A percentile compares a stretch with the other conserved stretches of the same genome.
Conservation (phyloP, 2,329 filamentous ascomycete species). For the Colletotrichum euphorbiae region DNA sequence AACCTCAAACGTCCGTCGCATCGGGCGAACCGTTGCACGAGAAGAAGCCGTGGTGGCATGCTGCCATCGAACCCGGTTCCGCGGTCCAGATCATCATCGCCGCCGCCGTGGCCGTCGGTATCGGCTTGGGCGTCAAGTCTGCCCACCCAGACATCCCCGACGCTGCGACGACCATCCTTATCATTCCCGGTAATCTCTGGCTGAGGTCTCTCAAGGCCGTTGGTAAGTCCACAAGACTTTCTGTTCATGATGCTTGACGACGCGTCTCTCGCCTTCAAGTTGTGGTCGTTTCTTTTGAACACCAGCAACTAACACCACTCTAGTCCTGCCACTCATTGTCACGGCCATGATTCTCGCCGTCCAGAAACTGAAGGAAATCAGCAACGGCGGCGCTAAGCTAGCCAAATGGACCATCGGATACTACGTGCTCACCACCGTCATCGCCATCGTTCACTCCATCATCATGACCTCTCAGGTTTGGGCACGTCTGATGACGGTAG, state of each 20-base stretch:
- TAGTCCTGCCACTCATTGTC: conserved; percentile 64
- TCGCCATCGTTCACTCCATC: conserved; percentile 60
- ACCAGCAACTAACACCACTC: conserved; percentile 1
- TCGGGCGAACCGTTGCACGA: conserved; percentile 36
- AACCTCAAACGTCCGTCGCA: conserved; percentile 27
- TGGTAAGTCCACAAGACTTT: conserved; percentile 48
- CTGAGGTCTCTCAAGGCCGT: conserved; percentile 60
- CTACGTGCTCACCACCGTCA: conserved; percentile 61
- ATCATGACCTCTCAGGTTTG: conserved; percentile 61
- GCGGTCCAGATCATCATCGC: conserved; percentile 62
- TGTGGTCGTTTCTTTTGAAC: not conserved
- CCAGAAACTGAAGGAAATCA: conserved; percentile 60
- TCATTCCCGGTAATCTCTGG: conserved; percentile 63
- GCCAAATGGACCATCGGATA: conserved; percentile 62
- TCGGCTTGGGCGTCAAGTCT: conserved; percentile 59
- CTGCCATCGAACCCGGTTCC: conserved; percentile 55
- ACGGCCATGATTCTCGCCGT: conserved; percentile 64
- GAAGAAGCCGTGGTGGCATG: conserved; percentile 52
- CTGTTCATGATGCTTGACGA: not conserved
- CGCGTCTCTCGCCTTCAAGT: not conserved
- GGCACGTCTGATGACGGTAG: conserved; percentile 56
- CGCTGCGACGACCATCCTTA: conserved; percentile 55
- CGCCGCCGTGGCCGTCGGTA: conserved; percentile 60
- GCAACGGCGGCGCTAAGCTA: conserved; percentile 55
- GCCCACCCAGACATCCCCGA: conserved; percentile 56